These are phyloP conservation scores for Aspergillus ruber DNA, from an alignment of 2,329 filamentous ascomycete genomes.

Conservation along the genomic window DNA sequence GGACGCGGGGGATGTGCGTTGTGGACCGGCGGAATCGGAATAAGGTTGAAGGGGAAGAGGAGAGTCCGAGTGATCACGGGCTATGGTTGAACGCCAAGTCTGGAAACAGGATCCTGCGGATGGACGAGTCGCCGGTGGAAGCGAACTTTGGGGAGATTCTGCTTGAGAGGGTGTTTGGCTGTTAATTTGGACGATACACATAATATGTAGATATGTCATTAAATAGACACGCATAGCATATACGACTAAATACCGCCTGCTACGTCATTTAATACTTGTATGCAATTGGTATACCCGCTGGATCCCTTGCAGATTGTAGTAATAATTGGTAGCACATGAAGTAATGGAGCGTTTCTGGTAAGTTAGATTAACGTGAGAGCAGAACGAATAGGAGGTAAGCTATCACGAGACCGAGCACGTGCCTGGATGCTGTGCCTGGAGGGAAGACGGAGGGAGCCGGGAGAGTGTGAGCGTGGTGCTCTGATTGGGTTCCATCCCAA, in stretches of 20 bases:
- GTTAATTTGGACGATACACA: not conserved
- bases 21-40: conserved; percentile 61
- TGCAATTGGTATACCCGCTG: not conserved
- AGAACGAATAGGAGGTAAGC: not conserved
- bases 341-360: conserved; percentile 19
- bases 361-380: not conserved
- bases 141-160: conserved; percentile 60
- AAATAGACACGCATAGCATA: not conserved
- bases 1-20: conserved; percentile 88
- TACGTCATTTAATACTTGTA: not conserved
- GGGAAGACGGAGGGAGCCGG: not conserved
- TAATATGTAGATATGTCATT: not conserved
- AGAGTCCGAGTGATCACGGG: conserved; percentile 63
- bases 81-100: conserved; percentile 67
- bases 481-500: no score
- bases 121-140: conserved; percentile 62
- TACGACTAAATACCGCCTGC: conserved; percentile 1
- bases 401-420: not conserved
- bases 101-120: conserved; percentile 75
- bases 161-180: conserved; percentile 60
- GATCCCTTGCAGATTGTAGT: conserved; percentile 3
- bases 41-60: conserved; percentile 43
- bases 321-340: conserved; percentile 19
- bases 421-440: not conserved
- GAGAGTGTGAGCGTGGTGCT: not conserved